phyloP scores from a whole-genome alignment of 2,329 filamentous ascomycete genomes.

The Bipolaris gigantea region DNA sequence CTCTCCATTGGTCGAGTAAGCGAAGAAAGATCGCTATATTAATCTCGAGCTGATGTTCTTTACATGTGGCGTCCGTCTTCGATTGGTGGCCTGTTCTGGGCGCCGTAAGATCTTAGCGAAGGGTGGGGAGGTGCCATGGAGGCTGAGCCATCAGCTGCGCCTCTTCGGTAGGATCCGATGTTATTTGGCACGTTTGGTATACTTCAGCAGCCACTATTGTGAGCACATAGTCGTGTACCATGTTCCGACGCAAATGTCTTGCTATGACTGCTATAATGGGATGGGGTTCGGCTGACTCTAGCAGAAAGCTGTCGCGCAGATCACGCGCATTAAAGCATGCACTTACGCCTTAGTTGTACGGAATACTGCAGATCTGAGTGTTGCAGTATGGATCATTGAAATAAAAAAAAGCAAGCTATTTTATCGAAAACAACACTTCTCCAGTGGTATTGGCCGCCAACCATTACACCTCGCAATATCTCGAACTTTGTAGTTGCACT shows the following conservation, averaged over 20 bases:
- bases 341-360: too few species aligned
- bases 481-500: too few species aligned
- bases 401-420: too few species aligned
- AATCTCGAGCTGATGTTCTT: neutral
- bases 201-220: too few species aligned
- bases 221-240: neutral
- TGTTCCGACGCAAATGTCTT: neutral
- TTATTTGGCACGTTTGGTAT: neutral
- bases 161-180: neutral
- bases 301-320: neutral
- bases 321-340: neutral
- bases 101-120: neutral
- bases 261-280: neutral
- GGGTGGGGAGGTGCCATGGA: neutral
- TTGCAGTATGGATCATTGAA: too few species aligned
- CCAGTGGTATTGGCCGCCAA: too few species aligned
- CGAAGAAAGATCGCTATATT: constrained; percentile 2
- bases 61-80: neutral
- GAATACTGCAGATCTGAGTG: neutral
- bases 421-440: too few species aligned
- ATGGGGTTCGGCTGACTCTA: neutral
- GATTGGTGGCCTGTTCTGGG: neutral
- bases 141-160: neutral
- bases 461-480: too few species aligned
- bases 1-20: neutral